Percentiles rank a stretch among this genome's conserved stretches.
These are phyloP conservation scores for Aspergillus kassunensis DNA, from an alignment of 495 filamentous ascomycete species.

Conservation along the genomic window DNA sequence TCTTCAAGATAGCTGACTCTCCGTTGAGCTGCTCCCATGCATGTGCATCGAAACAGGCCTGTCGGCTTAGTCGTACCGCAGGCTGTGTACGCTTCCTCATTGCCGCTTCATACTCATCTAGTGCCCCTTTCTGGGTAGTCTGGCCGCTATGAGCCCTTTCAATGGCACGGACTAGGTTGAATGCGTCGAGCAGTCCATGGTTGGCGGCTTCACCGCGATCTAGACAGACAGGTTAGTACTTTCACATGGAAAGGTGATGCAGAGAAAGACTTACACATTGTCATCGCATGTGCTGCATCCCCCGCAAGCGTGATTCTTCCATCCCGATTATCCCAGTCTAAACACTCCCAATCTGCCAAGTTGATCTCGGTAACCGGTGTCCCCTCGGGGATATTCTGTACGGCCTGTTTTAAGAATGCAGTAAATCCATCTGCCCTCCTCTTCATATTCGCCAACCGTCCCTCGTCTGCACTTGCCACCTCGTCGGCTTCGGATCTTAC, in stretches of 20 bases:
- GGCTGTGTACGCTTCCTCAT: conserved; percentile 46
- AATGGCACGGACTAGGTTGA: conserved; percentile 22
- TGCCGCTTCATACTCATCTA: conserved; percentile 50
- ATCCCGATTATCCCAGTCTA: conserved; percentile 42
- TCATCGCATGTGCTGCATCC: conserved; percentile 62
- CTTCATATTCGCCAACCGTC: conserved; percentile 48
- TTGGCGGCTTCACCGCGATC: conserved; percentile 55
- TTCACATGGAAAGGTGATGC: background rate
- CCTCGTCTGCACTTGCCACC: conserved; percentile 35
- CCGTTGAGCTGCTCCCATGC: conserved; percentile 39
- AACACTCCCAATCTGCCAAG: conserved; percentile 48
- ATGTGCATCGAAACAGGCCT: conserved; percentile 60
- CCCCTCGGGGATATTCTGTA: conserved; percentile 34
- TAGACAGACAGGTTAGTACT: conserved; percentile 5
- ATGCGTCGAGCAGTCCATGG: conserved; percentile 50
- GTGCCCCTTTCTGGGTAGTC: conserved; percentile 22
- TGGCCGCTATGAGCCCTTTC: conserved; percentile 12
- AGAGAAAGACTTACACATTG: conserved; percentile 44
- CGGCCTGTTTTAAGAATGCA: conserved; percentile 45
- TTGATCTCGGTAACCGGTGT: conserved; percentile 47
- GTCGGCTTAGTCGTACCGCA: conserved; percentile 52
- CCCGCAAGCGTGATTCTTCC: conserved; percentile 51
- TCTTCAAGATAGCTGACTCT: conserved; percentile 24
- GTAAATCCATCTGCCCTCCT: conserved; percentile 46
- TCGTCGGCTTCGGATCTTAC: conserved; percentile 21